Percentiles rank a stretch among this genome's conserved stretches.
Conservation (phyloP, 495 filamentous ascomycete genomes). For the Tuber borchii region DNA sequence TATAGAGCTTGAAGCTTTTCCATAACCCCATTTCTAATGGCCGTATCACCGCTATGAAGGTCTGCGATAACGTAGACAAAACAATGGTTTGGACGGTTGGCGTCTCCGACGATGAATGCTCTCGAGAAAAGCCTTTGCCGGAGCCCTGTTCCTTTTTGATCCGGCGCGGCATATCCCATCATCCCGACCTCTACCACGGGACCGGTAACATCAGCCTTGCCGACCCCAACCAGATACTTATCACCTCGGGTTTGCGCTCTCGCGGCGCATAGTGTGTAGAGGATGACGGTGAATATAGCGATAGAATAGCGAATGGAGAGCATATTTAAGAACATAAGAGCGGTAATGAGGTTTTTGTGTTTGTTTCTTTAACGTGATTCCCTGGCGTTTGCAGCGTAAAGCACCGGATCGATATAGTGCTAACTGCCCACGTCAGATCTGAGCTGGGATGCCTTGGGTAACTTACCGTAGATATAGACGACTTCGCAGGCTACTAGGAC, state of each 20-base stretch:
- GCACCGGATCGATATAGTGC: not conserved
- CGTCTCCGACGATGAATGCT: constrained; percentile 78
- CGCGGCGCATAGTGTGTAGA: not conserved
- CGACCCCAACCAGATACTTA: constrained; percentile 76
- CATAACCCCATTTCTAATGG: constrained; percentile 77
- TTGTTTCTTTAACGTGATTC: not conserved
- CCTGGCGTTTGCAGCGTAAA: not conserved
- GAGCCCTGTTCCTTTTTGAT: constrained; percentile 78
- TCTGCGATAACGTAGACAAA: constrained; percentile 88
- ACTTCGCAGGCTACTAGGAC: too few species aligned
- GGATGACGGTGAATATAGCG: not conserved
- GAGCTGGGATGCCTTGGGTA: not conserved
- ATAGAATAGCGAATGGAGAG: not conserved
- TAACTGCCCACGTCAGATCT: not conserved
- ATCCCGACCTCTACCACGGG: constrained; percentile 48
- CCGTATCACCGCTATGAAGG: constrained; percentile 84
- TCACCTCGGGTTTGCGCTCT: constrained; percentile 41
- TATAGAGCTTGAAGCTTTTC: constrained; percentile 65
- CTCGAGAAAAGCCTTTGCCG: constrained; percentile 85
- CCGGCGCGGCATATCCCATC: constrained; percentile 87
- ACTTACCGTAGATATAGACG: not conserved
- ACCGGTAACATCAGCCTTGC: constrained; percentile 93
- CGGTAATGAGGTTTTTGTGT: not conserved
- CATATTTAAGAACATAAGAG: not conserved
- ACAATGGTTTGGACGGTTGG: constrained; percentile 58